Conservation (phyloP, 495 filamentous ascomycete species). For the Trichodelitschia bisporula region DNA sequence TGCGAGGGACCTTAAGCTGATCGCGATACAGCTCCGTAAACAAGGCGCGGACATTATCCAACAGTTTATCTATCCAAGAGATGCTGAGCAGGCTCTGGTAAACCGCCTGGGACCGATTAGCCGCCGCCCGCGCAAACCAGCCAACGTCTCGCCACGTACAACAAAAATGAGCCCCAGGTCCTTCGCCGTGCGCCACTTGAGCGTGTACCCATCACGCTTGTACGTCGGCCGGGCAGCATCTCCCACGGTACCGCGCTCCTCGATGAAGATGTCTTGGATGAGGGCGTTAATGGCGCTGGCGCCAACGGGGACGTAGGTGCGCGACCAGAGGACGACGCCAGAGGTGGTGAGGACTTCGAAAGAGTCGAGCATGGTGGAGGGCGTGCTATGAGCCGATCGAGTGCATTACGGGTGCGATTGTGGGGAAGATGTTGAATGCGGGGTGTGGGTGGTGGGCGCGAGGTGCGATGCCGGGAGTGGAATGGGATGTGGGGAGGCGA, state of each 20-base stretch:
- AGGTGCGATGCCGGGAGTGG: too few relatives aligned
- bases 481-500: too few relatives aligned
- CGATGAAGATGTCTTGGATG: conserved; percentile 90
- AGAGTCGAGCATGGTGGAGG: conserved; percentile 53
- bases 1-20: conserved; percentile 59
- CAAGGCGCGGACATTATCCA: conserved; percentile 78
- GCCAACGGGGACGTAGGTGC: conserved; percentile 55
- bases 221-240: conserved; percentile 43
- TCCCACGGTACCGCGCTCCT: conserved; percentile 52
- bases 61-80: conserved; percentile 87
- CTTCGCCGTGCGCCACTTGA: conserved; percentile 83
- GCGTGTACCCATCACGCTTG: conserved; percentile 78
- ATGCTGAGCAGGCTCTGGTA: conserved; percentile 89
- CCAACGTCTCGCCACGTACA: conserved; percentile 26
- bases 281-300: conserved; percentile 75
- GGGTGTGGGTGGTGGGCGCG: too few relatives aligned
- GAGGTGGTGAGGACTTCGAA: conserved; percentile 94
- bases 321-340: conserved; percentile 90
- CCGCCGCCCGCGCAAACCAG: neutral
- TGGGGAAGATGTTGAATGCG: too few relatives aligned
- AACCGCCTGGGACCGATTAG: conserved; percentile 44
- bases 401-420: too few relatives aligned
- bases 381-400: too few relatives aligned
- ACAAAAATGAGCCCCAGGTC: conserved; percentile 90
- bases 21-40: conserved; percentile 75